Conservation (phyloP, 768 basidiomycete species). For the Lenzites betulinus region DNA sequence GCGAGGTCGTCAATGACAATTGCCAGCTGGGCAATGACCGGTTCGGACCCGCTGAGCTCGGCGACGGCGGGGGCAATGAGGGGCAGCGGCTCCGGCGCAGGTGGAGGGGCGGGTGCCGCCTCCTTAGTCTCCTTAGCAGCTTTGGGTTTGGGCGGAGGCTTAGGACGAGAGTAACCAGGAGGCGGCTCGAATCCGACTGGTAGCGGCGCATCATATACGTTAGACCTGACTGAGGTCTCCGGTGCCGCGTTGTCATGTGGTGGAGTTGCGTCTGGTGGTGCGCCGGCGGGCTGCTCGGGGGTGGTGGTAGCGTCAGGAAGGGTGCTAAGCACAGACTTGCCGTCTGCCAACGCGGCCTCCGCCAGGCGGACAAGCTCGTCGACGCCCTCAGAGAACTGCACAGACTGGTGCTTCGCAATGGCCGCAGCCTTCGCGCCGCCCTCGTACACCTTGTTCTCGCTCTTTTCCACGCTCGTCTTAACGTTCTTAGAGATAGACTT, state of each 20-base stretch:
- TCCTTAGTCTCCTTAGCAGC: slow-evolving; percentile 21
- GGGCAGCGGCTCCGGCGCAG: slow-evolving; percentile 56
- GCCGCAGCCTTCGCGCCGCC: slow-evolving; percentile 40
- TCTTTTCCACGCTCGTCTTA: slow-evolving; percentile 51
- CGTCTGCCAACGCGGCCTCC: slow-evolving; percentile 63
- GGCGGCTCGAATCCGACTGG: slow-evolving; percentile 96
- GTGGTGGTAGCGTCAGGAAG: slow-evolving; percentile 29
- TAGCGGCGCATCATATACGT: slow-evolving; percentile 68
- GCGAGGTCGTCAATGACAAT: slow-evolving; percentile 91
- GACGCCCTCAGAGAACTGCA: slow-evolving; percentile 62
- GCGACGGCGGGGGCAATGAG: slow-evolving; percentile 80
- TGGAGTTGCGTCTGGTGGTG: slow-evolving; percentile 31
- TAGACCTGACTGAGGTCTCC: slow-evolving; percentile 24
- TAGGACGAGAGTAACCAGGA: slow-evolving; percentile 74
- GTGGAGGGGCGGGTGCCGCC: slow-evolving; percentile 30
- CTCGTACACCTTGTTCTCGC: slow-evolving; percentile 33
- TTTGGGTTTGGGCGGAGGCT: slow-evolving; percentile 32
- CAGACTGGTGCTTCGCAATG: slow-evolving; percentile 46
- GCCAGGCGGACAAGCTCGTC: slow-evolving; percentile 69
- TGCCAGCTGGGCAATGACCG: slow-evolving; percentile 91
- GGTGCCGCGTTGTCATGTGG: slow-evolving; percentile 23
- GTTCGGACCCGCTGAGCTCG: slow-evolving; percentile 74
- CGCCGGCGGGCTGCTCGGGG: slow-evolving; percentile 28
- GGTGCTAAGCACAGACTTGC: slow-evolving; percentile 36
- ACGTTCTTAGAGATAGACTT: slow-evolving; percentile 46